These are phyloP conservation scores for Beta corolliflora DNA, from an alignment of 179 eudicot species.

Conservation along the genomic window DNA sequence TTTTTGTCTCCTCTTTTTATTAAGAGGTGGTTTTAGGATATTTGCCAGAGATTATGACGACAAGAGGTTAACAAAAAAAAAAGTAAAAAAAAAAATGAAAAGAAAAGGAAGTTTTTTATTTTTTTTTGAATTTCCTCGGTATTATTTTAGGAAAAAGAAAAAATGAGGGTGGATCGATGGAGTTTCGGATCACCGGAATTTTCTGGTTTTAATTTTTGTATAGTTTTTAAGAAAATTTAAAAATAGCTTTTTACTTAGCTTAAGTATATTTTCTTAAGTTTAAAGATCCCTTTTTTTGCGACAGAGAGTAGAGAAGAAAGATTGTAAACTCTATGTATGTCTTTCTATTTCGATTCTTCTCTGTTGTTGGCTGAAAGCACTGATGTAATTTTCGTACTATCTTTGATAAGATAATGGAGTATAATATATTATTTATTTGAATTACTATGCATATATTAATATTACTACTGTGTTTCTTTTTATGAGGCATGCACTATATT, in stretches of 20 bases:
- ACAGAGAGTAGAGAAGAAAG: constrained; percentile 19
- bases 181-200: constrained; percentile 28
- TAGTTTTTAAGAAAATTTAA: not conserved
- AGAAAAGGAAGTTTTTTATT: not conserved
- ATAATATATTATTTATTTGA: not conserved
- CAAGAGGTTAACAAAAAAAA: not conserved
- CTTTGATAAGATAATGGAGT: constrained; percentile 6
- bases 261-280: not conserved
- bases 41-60: constrained; percentile 4
- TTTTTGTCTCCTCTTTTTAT: constrained; percentile 14
- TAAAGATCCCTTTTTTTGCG: constrained; percentile 20
- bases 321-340: not conserved
- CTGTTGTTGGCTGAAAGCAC: constrained; percentile 26
- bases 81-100: not conserved
- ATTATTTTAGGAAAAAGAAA: constrained; percentile 11
- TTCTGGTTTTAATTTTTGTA: constrained; percentile 14
- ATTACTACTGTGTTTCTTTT: not conserved
- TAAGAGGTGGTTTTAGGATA: constrained; percentile 16
- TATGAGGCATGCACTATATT: not conserved
- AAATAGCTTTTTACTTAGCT: not conserved
- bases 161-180: constrained; percentile 22
- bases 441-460: not conserved
- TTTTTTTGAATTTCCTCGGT: not conserved
- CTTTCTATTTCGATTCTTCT: not conserved
- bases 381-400: constrained; percentile 22